Percentiles rank a stretch among this genome's conserved stretches.
phyloP scores from a whole-genome alignment of 148 eudicot species.

The Rhododendron ovatum region DNA sequence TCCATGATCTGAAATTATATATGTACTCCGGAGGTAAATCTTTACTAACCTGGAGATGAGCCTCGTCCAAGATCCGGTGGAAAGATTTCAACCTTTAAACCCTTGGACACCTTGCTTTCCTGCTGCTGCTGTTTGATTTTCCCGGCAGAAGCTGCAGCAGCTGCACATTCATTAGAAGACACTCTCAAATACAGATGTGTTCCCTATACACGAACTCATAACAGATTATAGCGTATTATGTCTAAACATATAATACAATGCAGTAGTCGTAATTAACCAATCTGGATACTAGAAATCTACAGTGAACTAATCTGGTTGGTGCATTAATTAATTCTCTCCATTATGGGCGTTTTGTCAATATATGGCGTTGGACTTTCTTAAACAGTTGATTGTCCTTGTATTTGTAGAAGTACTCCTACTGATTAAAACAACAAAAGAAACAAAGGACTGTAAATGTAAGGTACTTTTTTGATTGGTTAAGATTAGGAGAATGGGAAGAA shows the following conservation, averaged over 20 bases:
- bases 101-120: not conserved
- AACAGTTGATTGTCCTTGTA: not conserved
- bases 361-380: not conserved
- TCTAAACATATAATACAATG: too few relatives aligned
- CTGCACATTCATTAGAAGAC: too few relatives aligned
- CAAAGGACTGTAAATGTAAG: too few relatives aligned
- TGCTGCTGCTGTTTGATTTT: not conserved
- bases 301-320: too few relatives aligned
- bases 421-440: not conserved
- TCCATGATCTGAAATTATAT: not conserved
- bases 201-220: too few relatives aligned
- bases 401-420: not conserved
- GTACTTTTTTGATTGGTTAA: too few relatives aligned
- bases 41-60: constrained; percentile 77
- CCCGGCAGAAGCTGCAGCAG: not conserved
- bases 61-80: not conserved
- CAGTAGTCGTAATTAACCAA: too few relatives aligned
- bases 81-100: not conserved
- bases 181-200: too few relatives aligned
- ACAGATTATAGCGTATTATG: too few relatives aligned
- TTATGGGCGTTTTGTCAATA: not conserved
- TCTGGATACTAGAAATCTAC: too few relatives aligned
- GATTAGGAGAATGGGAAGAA: too few relatives aligned
- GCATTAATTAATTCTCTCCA: too few relatives aligned
- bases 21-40: not conserved